Evolutionary conservation across 2,329 filamentous ascomycete genomes (phyloP).

Genomic region (Xylaria sp.): DNA sequence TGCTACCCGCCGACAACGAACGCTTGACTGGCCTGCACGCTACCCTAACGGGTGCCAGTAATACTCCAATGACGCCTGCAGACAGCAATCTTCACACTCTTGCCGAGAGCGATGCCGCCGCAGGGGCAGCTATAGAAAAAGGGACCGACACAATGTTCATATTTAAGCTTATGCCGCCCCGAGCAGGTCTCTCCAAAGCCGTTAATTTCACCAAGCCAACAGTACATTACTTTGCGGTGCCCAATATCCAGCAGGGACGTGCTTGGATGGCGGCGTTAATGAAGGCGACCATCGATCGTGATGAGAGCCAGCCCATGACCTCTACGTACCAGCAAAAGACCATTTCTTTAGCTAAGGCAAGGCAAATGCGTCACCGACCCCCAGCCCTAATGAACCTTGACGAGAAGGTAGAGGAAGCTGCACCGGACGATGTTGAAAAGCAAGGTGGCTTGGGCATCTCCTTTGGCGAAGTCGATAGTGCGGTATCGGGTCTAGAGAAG

Average conservation of each 20-base stretch:
- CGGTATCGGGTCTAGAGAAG: constrained; percentile 53
- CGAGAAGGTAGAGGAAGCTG: constrained; percentile 52
- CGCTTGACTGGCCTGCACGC: constrained; percentile 90
- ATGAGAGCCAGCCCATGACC: constrained; percentile 80
- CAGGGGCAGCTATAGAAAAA: constrained; percentile 51
- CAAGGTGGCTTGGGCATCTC: constrained; percentile 53
- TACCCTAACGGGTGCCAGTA: constrained; percentile 86
- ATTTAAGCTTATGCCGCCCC: constrained; percentile 95
- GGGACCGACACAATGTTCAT: constrained; percentile 86
- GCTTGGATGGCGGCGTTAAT: constrained; percentile 98
- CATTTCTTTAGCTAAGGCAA: constrained; percentile 89
- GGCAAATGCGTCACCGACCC: constrained; percentile 86
- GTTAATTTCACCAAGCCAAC: constrained; percentile 98
- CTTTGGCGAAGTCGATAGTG: constrained; percentile 54
- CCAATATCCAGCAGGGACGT: constrained; percentile 86
- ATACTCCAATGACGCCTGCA: constrained; percentile 66
- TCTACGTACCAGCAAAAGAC: constrained; percentile 98
- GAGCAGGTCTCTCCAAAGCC: constrained; percentile 84
- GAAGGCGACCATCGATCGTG: constrained; percentile 98
- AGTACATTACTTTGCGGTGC: constrained; percentile 97
- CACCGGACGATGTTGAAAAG: constrained; percentile 47
- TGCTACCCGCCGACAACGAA: constrained; percentile 94
- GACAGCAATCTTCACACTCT: constrained; percentile 59
- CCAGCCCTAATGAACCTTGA: constrained; percentile 84
- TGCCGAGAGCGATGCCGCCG: constrained; percentile 56